A percentile compares a stretch with the other conserved stretches of the same genome.
Conservation (phyloP, 345 rosid species). For the Limnanthes douglasii region DNA sequence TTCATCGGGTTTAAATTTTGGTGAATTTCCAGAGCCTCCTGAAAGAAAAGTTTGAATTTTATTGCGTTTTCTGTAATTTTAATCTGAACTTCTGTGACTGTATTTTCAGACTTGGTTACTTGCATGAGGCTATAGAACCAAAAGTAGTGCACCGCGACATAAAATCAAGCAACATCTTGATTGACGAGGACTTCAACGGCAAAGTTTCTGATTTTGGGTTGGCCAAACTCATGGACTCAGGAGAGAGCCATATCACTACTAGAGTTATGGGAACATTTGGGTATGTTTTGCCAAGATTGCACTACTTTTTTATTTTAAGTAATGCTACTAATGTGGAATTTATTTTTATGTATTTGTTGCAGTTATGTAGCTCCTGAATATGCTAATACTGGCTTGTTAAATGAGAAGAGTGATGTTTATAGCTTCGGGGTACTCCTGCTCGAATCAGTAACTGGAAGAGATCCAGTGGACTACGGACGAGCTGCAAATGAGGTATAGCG, state of each 20-base stretch:
- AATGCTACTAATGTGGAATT: too few species aligned
- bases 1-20: too few species aligned
- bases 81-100: too few species aligned
- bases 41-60: background rate
- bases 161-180: constrained; percentile 90
- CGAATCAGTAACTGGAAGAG: constrained; percentile 88
- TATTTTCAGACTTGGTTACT: constrained; percentile 96
- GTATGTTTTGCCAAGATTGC: constrained; percentile 22
- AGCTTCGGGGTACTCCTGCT: constrained; percentile 93
- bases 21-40: too few species aligned
- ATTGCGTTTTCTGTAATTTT: constrained; percentile 7
- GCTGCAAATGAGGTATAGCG: constrained; percentile 67
- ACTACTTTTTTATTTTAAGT: too few species aligned
- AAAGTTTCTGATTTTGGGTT: constrained; percentile 97
- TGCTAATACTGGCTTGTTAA: constrained; percentile 83
- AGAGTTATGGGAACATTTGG: constrained; percentile 99
- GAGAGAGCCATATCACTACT: constrained; percentile 89
- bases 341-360: constrained; percentile 11
- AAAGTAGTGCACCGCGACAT: constrained; percentile 94
- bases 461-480: constrained; percentile 87
- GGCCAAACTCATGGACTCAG: constrained; percentile 84
- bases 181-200: constrained; percentile 69
- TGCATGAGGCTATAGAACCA: constrained; percentile 98
- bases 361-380: constrained; percentile 98
- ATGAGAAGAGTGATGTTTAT: constrained; percentile 91